Conservation (phyloP, 1,284 basidiomycete genomes). For the Fomitopsis betulina region DNA sequence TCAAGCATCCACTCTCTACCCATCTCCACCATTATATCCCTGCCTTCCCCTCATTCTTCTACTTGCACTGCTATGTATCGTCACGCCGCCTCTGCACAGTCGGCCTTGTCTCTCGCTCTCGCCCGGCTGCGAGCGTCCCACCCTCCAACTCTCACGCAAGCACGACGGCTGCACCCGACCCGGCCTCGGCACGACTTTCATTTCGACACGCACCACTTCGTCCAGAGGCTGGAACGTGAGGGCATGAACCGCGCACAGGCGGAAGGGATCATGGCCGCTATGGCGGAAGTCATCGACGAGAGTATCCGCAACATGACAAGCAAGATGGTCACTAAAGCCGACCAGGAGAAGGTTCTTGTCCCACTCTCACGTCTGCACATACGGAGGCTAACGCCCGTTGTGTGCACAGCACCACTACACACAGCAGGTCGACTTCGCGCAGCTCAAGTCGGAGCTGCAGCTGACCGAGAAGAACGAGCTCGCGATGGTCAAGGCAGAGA, state of each 20-base stretch:
- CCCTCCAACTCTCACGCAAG: not conserved
- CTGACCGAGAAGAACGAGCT: slow-evolving; percentile 98
- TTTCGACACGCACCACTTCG: slow-evolving; percentile 94
- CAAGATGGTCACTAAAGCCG: slow-evolving; percentile 90
- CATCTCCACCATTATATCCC: not conserved
- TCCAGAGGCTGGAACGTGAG: slow-evolving; percentile 82
- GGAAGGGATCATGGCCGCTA: slow-evolving; percentile 91
- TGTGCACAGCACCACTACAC: slow-evolving; percentile 81
- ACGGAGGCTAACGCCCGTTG: not conserved
- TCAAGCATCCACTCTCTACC: not conserved
- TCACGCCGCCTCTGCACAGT: not conserved
- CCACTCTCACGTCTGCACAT: not conserved
- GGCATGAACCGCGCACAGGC: slow-evolving; percentile 87
- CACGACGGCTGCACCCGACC: slow-evolving; percentile 11
- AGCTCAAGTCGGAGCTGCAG: slow-evolving; percentile 95
- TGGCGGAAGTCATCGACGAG: slow-evolving; percentile 95
- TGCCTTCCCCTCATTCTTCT: not conserved
- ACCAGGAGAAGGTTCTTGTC: slow-evolving; percentile 81
- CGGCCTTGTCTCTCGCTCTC: not conserved
- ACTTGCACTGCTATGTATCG: not conserved
- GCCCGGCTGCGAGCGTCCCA: slow-evolving; percentile 3
- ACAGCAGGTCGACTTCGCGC: slow-evolving; percentile 96
- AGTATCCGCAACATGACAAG: slow-evolving; percentile 90
- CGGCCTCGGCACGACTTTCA: slow-evolving; percentile 49
- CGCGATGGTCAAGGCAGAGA: slow-evolving; percentile 93